phyloP scores from a whole-genome alignment of 2,329 filamentous ascomycete species.

The Paecilomyces sp. region DNA sequence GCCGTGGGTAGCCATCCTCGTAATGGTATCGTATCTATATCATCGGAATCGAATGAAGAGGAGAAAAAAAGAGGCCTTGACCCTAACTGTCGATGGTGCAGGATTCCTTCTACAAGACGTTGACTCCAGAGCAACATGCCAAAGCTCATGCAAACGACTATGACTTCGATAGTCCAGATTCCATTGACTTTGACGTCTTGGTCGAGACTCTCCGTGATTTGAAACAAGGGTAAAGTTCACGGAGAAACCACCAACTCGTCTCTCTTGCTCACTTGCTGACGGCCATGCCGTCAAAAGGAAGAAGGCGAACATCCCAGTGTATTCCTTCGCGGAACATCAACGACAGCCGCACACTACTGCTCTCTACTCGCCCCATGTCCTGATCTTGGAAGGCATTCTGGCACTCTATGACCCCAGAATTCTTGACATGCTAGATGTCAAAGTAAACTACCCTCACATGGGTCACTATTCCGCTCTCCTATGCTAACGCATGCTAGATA shows the following conservation, averaged over 20 bases:
- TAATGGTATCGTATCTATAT: slow-evolving; percentile 59
- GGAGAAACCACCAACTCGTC: neutral
- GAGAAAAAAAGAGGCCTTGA: slow-evolving; percentile 6
- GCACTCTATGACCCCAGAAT: slow-evolving; percentile 84
- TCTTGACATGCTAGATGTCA: slow-evolving; percentile 82
- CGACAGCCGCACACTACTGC: slow-evolving; percentile 71
- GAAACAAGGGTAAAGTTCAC: slow-evolving; percentile 69
- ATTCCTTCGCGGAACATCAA: slow-evolving; percentile 90
- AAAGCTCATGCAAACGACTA: slow-evolving; percentile 85
- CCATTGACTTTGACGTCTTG: slow-evolving; percentile 88
- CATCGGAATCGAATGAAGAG: slow-evolving; percentile 14
- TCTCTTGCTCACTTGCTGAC: slow-evolving; percentile 6
- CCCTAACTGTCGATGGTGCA: slow-evolving; percentile 28
- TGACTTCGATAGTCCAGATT: slow-evolving; percentile 91
- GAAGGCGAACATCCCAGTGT: slow-evolving; percentile 78
- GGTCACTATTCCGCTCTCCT: neutral
- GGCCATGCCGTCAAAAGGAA: slow-evolving; percentile 18
- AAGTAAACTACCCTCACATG: slow-evolving; percentile 25
- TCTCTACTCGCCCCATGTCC: slow-evolving; percentile 92
- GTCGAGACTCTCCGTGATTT: slow-evolving; percentile 73
- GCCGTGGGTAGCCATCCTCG: slow-evolving; percentile 96
- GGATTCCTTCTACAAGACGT: slow-evolving; percentile 96
- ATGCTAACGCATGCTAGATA: slow-evolving; percentile 48
- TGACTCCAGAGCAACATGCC: slow-evolving; percentile 70
- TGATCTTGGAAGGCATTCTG: slow-evolving; percentile 94